Evolutionary conservation across 495 filamentous ascomycete species (phyloP), one percentile per base, ranked within the genome.

Genomic region (Talaromyces adpressus): DNA sequence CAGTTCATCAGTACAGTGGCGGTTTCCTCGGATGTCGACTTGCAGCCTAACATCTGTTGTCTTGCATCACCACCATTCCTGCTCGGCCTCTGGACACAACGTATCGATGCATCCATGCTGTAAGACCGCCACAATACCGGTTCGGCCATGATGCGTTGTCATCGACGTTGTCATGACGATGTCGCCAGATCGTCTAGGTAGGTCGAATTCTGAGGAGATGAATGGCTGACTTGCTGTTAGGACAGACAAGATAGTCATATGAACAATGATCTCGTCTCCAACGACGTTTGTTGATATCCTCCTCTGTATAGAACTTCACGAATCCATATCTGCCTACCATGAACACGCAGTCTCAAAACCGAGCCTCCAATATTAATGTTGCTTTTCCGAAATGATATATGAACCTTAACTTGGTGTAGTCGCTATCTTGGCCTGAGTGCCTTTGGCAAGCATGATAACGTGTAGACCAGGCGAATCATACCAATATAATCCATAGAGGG

Each of bases 161-260:
- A 1, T 47, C 41, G 41, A n/a, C 14, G 7, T 20, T 54, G 14
- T 54, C 9, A 16, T 6, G 52, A 56, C 16, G 23, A 20, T 36
- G 3, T n/a, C 57, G 29, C 57, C 34, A 64, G 7, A 36, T 32
- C 29, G 56, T 32, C 27, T 12, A 58, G 56, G 56, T 58, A 58
- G 56, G 56, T 58, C 29, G 14, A 32, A 32, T 58, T 20, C n/a
- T 8, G 23, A 32, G 29, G 29, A 32, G 4, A 36, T 58, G 18
- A 32, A 36, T 58, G 27, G 29, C 56, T 58, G 23, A 58, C 30
- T 36, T 32, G 30, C 27, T 58, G 14, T 25, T 58, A 36, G 56
- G 56, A 32, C 16, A 58, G 30, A 52, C 49, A 25, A 18, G 45
- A 49, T 49, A 20, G 45, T 20, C 45, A 49, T 49, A 20, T 41